These are phyloP conservation scores for Capsicum baccatum DNA, from an alignment of 257 asterid genomes.

Conservation along the genomic window DNA sequence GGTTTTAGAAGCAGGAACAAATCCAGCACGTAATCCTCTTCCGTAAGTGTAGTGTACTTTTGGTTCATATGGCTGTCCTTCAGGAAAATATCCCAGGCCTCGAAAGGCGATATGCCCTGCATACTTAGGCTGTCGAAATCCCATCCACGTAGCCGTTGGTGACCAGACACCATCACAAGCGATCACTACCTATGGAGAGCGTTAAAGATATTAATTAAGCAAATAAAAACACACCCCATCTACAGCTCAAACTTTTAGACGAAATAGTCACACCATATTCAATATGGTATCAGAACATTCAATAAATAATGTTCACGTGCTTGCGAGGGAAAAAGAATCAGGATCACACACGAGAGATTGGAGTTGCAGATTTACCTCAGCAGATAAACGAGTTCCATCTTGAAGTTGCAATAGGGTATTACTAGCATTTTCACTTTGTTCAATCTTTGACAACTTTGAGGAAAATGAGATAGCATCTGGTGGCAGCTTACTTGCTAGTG, in stretches of 20 bases:
- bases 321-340: not conserved
- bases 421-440: conserved; percentile 44
- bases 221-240: not conserved
- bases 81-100: conserved; percentile 75
- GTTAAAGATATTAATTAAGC: not conserved
- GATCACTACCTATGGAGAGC: conserved; percentile 61
- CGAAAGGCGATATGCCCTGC: conserved; percentile 76
- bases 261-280: not conserved
- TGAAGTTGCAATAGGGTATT: conserved; percentile 56
- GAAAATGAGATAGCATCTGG: conserved; percentile 63
- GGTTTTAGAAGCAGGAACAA: conserved; percentile 73
- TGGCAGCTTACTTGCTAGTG: conserved; percentile 76
- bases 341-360: not conserved
- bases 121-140: conserved; percentile 69
- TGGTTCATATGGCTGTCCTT: conserved; percentile 70
- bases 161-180: conserved; percentile 91
- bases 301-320: no score
- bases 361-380: conserved; percentile 54
- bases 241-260: not conserved
- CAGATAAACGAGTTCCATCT: conserved; percentile 63
- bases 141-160: conserved; percentile 93
- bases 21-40: conserved; percentile 75
- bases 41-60: conserved; percentile 68
- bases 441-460: conserved; percentile 64
- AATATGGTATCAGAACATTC: not conserved